Evolutionary conservation across 129 eudicot species (phyloP).

Genomic region (Scalesia atractyloides): DNA sequence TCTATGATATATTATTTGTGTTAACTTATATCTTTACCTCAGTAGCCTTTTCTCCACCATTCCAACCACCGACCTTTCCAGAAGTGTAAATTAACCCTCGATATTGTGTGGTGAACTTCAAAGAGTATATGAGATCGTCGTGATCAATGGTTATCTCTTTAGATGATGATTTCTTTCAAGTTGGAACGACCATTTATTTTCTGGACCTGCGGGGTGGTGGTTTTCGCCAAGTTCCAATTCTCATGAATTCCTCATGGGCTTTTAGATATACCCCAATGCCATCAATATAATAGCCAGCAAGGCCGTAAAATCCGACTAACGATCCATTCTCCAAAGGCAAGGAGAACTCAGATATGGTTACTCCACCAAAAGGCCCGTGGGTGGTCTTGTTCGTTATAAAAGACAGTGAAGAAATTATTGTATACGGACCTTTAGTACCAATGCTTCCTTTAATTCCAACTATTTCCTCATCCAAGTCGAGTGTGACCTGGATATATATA

Average conservation of each 20-base stretch:
- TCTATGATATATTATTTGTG: neutral
- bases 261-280: neutral
- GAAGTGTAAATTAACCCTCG: neutral
- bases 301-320: neutral
- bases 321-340: neutral
- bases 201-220: too few species aligned
- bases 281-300: neutral
- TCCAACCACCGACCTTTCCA: slow-evolving; percentile 3
- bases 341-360: neutral
- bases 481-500: neutral
- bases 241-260: too few species aligned
- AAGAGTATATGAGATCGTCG: slow-evolving; percentile 5
- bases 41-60: neutral
- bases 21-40: slow-evolving; percentile 7
- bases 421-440: neutral
- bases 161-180: neutral
- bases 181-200: too few species aligned
- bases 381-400: neutral
- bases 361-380: slow-evolving; percentile 2
- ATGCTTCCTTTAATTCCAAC: neutral
- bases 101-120: slow-evolving; percentile 4
- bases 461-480: neutral
- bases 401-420: neutral
- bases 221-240: too few species aligned
- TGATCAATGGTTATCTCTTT: slow-evolving; percentile 18